Evolutionary conservation across 768 basidiomycete genomes (phyloP), one percentile per base, ranked within the genome.

Genomic region (Pulveroboletus sp.): DNA sequence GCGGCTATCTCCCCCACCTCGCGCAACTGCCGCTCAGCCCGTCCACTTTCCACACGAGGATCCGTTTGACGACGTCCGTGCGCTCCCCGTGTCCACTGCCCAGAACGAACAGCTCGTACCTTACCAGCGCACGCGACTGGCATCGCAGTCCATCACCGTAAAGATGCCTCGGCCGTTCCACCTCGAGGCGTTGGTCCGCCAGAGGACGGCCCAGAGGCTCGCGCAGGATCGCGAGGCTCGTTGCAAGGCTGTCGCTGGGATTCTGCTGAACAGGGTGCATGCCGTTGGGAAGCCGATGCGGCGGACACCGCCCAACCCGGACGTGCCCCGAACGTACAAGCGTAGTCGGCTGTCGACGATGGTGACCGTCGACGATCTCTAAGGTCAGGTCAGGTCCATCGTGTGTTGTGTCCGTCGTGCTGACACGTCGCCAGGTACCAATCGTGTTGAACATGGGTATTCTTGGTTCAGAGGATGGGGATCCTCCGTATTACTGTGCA

Each of bases 201-300:
- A 67, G 45, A 42, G 65, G 43, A 66, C 67, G 28, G 65, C 67
- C 4, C 67, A 66, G 39, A 39, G 66, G 33, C 55, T 61, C 56
- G 67, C 59, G 43, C 63, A 61, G 63, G 71, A 72, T 48, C 68
- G 62, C 52, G 73, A 73, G 48, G 70, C 72, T 6, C 69, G 74
- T 13, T 73, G 76, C 50, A 73, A 72, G 58, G 72, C 82, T 46
- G 80, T 84, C 1, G 82, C 82, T 3, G 79, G 78, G 17, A 80
- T 80, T 40, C 62, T 84, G 30, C 69, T 84, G 26, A 77, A 76
- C 57, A 71, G 81, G 18, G 75, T 79, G 32, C 74, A 75, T 53
- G 74, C 70, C 0, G 73, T 73, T 4, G 79, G 80, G n/a, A 73
- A 71, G 49, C 80, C 80, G 1, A 71, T 78, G 71, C 69, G 79